Base-by-base conservation (phyloP, 1,284 basidiomycete species). In the Apiotrichum porosum region DNA sequence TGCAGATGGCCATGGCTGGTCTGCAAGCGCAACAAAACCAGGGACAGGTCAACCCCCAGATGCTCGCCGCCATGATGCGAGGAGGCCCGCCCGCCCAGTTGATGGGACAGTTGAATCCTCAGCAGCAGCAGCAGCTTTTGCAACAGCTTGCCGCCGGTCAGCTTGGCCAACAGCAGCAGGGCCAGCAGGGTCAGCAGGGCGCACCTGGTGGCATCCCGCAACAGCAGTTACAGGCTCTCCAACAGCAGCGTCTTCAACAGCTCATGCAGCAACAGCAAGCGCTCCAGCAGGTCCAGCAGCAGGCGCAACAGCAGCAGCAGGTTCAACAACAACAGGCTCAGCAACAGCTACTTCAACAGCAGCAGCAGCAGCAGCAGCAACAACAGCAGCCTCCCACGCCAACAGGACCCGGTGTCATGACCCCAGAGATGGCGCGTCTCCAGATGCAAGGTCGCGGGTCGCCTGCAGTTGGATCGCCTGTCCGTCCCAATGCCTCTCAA, bases 1-100 rank as follows among this genome's bases (percentile, higher is more conserved):
- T 64, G 23, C 61, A 63, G 44, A 54, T 61, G 56, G 58, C 56
- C 10, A 57, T 65, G 58, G 55, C 57, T 2, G 54, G 49, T 8
- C 37, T 64, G 39, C 55, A 57, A 30, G 48, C 42, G 14, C 50
- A n/a, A n/a, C n/a, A 53, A 18, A 45, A 28, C 18, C 40, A 35
- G 12, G 33, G 28, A 8, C 38, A 38, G n/a, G 37, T 52, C 31
- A 53, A 51, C n/a, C 55, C 51, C 1, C 48, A 47, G 30, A 44
- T 52, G 36, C 49, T 57, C 13, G 54, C 50, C 1, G 55, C 53
- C 2, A 46, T 46, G 13, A 47, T 55, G 47, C 49, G 49, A 8
- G n/a, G 23, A 3, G 52, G 49, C 24, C 43, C 47, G 26, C 43
- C 42, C 2, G 42, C 39, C 18, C 48, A 49, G 41, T 23, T 51